A percentile compares a stretch with the other conserved stretches of the same genome.
These are phyloP conservation scores for Pachysandra terminalis DNA, from an alignment of 164 flowering plant genomes.

Conservation along the genomic window DNA sequence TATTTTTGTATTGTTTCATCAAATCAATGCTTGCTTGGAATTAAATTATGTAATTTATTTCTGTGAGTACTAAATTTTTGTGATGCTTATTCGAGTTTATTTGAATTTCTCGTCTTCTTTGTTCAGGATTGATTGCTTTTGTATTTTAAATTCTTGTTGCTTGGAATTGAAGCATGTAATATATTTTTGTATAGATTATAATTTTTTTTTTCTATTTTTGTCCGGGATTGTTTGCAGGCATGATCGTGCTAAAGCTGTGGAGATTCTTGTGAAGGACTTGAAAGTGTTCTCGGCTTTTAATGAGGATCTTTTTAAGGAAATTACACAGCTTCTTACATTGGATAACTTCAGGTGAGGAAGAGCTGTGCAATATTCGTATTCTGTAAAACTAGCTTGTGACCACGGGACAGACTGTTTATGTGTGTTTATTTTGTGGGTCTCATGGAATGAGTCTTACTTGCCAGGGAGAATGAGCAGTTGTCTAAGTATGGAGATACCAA, in stretches of 20 bases:
- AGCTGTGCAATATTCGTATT: not conserved
- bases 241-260: slow-evolving; percentile 78
- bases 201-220: slow-evolving; percentile 7
- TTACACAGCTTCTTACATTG: slow-evolving; percentile 71
- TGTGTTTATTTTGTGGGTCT: not conserved
- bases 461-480: slow-evolving; percentile 82
- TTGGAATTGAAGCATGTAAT: no score
- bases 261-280: slow-evolving; percentile 79
- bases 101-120: not conserved
- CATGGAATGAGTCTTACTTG: slow-evolving; percentile 13
- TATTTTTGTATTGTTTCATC: not conserved
- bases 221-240: slow-evolving; percentile 32
- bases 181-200: not conserved
- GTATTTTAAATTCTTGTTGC: no score
- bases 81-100: no score
- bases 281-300: slow-evolving; percentile 78
- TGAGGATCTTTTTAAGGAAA: slow-evolving; percentile 83
- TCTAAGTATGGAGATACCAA: slow-evolving; percentile 87
- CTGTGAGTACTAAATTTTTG: no score
- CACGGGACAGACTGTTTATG: not conserved
- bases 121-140: no score
- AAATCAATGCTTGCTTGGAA: no score
- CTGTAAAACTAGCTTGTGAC: no score
- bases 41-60: no score
- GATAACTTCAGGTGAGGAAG: slow-evolving; percentile 71